Evolutionary conservation across 2,329 filamentous ascomycete genomes (phyloP).

Genomic region (Septoria linicola): DNA sequence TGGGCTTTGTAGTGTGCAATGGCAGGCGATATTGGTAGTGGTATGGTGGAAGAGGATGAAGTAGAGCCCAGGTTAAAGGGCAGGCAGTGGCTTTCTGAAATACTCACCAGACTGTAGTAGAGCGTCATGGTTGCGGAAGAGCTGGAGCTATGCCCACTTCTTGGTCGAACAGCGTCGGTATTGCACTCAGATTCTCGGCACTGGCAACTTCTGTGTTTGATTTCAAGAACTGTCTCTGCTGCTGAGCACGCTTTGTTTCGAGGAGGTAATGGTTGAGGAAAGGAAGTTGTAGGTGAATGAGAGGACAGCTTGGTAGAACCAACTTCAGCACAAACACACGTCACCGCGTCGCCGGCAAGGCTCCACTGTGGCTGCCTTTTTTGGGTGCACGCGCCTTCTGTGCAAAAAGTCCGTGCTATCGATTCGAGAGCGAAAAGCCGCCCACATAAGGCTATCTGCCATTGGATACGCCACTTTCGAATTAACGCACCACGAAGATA

Average conservation of each 20-base stretch:
- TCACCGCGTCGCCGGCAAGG: background rate
- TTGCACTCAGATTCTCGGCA: background rate
- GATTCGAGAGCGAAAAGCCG: background rate
- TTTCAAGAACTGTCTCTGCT: background rate
- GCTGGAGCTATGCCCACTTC: slow-evolving; percentile 18
- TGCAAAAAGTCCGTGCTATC: background rate
- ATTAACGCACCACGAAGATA: background rate
- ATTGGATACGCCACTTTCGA: background rate
- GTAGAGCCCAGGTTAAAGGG: background rate
- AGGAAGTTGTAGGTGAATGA: background rate
- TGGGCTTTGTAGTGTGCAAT: slow-evolving; percentile 11
- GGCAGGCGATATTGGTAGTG: background rate
- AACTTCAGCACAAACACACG: background rate
- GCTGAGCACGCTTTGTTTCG: background rate
- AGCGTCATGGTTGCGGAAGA: slow-evolving; percentile 60
- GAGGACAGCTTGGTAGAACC: background rate
- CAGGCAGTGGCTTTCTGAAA: slow-evolving; percentile 11
- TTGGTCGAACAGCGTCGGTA: slow-evolving; percentile 2
- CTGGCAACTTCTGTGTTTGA: background rate
- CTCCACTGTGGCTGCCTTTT: background rate
- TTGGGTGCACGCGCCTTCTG: background rate
- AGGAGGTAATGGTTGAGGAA: background rate
- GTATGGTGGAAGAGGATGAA: slow-evolving; percentile 6
- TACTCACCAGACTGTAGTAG: slow-evolving; percentile 65
- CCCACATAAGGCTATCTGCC: background rate